These are phyloP conservation scores for Cercospora beticola DNA, from an alignment of 2,329 filamentous ascomycete genomes.

Conservation along the genomic window DNA sequence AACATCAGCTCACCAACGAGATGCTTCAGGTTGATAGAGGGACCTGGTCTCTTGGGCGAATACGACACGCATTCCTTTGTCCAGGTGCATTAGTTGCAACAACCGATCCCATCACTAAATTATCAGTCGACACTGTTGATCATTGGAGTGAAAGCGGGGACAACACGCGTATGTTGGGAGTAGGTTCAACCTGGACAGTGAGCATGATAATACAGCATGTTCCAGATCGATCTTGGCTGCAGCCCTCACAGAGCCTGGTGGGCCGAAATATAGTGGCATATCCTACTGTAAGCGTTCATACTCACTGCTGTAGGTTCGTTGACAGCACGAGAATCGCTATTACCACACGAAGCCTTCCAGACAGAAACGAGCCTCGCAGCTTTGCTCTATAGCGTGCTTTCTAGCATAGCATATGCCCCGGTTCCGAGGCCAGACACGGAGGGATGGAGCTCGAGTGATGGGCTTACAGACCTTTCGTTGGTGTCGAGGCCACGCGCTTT, in stretches of 20 bases:
- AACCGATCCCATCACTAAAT: not conserved
- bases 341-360: not conserved
- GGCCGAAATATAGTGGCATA: not conserved
- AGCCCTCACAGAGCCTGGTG: not conserved
- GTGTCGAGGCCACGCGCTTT: not conserved
- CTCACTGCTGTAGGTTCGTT: not conserved
- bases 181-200: not conserved
- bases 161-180: not conserved
- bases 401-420: not conserved
- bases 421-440: not conserved
- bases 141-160: not conserved
- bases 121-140: not conserved
- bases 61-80: not conserved
- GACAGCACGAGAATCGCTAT: not conserved
- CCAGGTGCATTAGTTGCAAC: not conserved
- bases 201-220: not conserved
- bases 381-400: not conserved
- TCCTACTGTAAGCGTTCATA: not conserved
- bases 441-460: not conserved
- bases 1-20: not conserved
- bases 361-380: not conserved
- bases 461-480: not conserved
- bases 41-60: not conserved
- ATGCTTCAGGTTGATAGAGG: not conserved
- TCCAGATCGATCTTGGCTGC: not conserved